A percentile compares a stretch with the other conserved stretches of the same genome.
phyloP scores from a whole-genome alignment of 495 filamentous ascomycete species.

The Lasiosphaeris hirsuta region DNA sequence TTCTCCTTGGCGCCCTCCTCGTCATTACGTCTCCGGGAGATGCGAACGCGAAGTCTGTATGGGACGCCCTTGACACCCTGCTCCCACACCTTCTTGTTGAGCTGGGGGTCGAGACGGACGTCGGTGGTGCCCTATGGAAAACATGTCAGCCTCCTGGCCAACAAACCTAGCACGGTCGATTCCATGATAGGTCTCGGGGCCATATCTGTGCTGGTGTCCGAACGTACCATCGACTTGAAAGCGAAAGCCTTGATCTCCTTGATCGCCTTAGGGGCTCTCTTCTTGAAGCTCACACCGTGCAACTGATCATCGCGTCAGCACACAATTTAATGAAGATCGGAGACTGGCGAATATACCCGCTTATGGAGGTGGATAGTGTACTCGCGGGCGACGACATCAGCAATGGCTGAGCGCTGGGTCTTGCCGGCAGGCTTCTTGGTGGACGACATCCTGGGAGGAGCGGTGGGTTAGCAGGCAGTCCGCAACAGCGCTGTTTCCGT shows the following conservation, averaged over 20 bases:
- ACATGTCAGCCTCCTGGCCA: slow-evolving; percentile 25
- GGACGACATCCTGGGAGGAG: slow-evolving; percentile 62
- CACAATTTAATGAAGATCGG: background rate
- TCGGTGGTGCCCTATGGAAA: slow-evolving; percentile 81
- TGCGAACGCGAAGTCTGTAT: slow-evolving; percentile 92
- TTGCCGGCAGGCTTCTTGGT: slow-evolving; percentile 68
- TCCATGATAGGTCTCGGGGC: slow-evolving; percentile 5
- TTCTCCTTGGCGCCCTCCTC: slow-evolving; percentile 98
- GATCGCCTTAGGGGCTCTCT: slow-evolving; percentile 95
- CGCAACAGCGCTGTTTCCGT: background rate
- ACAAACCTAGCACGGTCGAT: background rate
- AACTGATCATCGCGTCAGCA: slow-evolving; percentile 54
- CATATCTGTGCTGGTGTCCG: slow-evolving; percentile 10
- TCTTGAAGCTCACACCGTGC: slow-evolving; percentile 98
- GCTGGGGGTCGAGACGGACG: slow-evolving; percentile 93
- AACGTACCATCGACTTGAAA: slow-evolving; percentile 86
- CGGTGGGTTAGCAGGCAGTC: slow-evolving; percentile 8
- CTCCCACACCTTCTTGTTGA: slow-evolving; percentile 99
- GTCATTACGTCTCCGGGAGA: slow-evolving; percentile 99
- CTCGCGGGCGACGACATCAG: slow-evolving; percentile 97
- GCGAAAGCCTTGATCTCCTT: slow-evolving; percentile 98
- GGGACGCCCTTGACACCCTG: slow-evolving; percentile 96
- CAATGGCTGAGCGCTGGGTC: slow-evolving; percentile 84
- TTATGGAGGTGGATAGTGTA: slow-evolving; percentile 99
- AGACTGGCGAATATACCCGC: slow-evolving; percentile 67